These are phyloP conservation scores for Cercis canadensis DNA, from an alignment of 306 rosid genomes.

Conservation along the genomic window DNA sequence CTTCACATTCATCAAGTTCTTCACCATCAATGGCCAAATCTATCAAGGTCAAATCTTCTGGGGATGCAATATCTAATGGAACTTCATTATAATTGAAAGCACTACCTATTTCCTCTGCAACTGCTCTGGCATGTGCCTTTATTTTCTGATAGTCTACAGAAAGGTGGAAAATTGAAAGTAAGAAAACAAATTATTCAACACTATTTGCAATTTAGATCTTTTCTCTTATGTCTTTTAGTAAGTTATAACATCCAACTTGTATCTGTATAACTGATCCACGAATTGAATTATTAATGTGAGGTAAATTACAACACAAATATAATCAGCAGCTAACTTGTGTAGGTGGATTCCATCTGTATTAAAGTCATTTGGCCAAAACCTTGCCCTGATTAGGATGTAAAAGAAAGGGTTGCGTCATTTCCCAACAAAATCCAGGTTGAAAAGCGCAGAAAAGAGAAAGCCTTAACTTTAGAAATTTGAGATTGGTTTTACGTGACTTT, in stretches of 20 bases:
- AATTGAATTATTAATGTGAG: constrained; percentile 13
- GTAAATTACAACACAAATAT: constrained; percentile 1
- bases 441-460: too few relatives aligned
- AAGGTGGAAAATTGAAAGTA: constrained; percentile 27
- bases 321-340: constrained; percentile 19
- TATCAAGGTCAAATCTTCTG: constrained; percentile 81
- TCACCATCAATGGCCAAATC: constrained; percentile 85
- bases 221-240: constrained; percentile 12
- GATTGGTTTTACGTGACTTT: constrained; percentile 7
- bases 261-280: constrained; percentile 8
- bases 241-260: constrained; percentile 23
- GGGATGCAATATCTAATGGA: constrained; percentile 76
- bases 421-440: constrained; percentile 1
- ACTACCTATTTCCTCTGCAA: constrained; percentile 83
- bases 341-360: constrained; percentile 27
- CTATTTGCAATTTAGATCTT: constrained; percentile 9
- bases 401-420: constrained; percentile 31
- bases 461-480: constrained; percentile 23
- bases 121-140: constrained; percentile 83
- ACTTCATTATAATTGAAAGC: constrained; percentile 73
- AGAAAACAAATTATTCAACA: not conserved
- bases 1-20: constrained; percentile 61
- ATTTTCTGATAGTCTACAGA: constrained; percentile 87
- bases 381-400: constrained; percentile 21
- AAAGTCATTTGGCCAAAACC: constrained; percentile 30